Evolutionary conservation across 2,329 filamentous ascomycete species (phyloP), one percentile per base, ranked within the genome.

Genomic region (Colletotrichum tofieldiae): DNA sequence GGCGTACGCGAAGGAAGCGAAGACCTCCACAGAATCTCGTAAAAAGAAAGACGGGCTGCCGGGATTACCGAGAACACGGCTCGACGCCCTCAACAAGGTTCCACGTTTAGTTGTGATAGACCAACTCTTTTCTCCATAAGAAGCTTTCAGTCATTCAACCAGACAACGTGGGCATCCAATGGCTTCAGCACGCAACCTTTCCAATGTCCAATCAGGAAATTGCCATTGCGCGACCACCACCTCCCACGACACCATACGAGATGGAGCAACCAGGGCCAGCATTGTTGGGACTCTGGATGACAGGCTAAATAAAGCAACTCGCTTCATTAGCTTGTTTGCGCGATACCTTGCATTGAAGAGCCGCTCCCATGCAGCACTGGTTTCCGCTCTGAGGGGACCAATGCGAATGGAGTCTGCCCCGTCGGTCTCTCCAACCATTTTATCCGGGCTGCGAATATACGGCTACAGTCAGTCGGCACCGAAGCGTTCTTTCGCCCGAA

Each of bases 231-330:
- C 43, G 52, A 55, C 63, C 43, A 26, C 58, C 23, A 12, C 37
- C 47, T 55, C 55, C 32, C n/a, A 32, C 32, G 61, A 29, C 8
- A 37, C 41, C n/a, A 37, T 52, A 58, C 45, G 61, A 59, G 37
- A 52, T 54, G 62, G 54, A 14, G 39, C 20, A 55, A n/a, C 55
- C 35, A 49, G 64, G 68, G 35, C 23, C 56, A 37, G 39, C 64
- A 39, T 18, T 67, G 64, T 58, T 67, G 26, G 35, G 59, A 41
- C 7, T 37, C n/a, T 67, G 32, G 9, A 51, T 62, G 64, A 23
- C 64, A 67, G 68, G 49, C 68, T 71, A 71, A 71, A 62, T 56
- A 58, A 67, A 71, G 68, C 37, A 71, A 61, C 43, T 62, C 47
- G 43, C 60, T n/a, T 39, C 47, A 18, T 35, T 67, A 71, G 64